Evolutionary conservation across 441 rosid genomes (phyloP), one percentile per base, ranked within the genome.

Genomic region (Biscutella laevigata): DNA sequence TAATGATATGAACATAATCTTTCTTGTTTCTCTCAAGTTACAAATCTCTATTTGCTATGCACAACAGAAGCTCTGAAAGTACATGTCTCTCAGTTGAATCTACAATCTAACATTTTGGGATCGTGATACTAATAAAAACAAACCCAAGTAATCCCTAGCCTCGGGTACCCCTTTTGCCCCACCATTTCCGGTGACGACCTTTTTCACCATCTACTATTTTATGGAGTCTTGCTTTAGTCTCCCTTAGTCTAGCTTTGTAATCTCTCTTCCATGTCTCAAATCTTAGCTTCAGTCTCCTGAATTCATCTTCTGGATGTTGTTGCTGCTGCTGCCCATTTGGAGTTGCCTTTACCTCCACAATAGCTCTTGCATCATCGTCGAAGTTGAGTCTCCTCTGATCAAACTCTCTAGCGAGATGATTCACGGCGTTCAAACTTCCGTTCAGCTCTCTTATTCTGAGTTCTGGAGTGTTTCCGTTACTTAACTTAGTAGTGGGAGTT

Each of bases 221-320:
- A 56, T 74, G 77, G 27, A 92, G 71, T 71, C 81, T 81, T 56
- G 60, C 69, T 67, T 82, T 92, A 1, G 86, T 57, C 40, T 83
- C 95, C 71, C 77, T 73, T 57, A 92, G 62, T 74, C 84, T 75
- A 41, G 69, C 64, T 75, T 83, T 92, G 71, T 82, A 92, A 51
- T 82, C 95, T 65, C 81, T 92, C 81, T 82, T 92, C 99, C 99
- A 92, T 8, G 75, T 43, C 73, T 88, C 84, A 29, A 92, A 88
- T 55, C 74, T 74, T 12, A 28, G 49, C 74, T 75, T 92, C 71
- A 94, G 51, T 58, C 75, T 84, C 63, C 80, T 62, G 16, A 86
- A 71, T 59, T 84, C 97, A 28, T 76, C 86, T 30, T 71, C 83
- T 15, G 88, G 76, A 26, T 71, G 76, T 32, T 38, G 77, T 36